These are phyloP conservation scores for Moesziomyces parantarcticus DNA, from an alignment of 1,284 basidiomycete genomes.

Conservation along the genomic window DNA sequence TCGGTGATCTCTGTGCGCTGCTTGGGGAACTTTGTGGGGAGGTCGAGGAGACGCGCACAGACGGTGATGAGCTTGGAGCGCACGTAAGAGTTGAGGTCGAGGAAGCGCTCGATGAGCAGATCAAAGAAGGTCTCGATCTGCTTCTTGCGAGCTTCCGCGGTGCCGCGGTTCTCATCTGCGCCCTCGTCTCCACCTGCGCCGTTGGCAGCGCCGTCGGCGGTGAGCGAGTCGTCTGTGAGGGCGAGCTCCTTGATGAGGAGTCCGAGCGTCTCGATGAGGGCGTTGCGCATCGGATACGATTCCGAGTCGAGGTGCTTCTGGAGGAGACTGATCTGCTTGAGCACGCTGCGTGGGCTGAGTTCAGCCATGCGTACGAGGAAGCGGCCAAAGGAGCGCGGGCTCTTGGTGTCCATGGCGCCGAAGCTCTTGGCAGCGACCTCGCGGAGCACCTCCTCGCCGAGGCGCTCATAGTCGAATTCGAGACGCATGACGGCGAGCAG, in stretches of 20 bases:
- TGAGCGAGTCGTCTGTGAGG: constrained; percentile 55
- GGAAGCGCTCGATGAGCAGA: constrained; percentile 83
- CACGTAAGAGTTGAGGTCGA: constrained; percentile 91
- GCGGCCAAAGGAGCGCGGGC: constrained; percentile 83
- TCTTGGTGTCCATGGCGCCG: constrained; percentile 84
- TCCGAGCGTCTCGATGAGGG: constrained; percentile 66
- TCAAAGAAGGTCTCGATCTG: constrained; percentile 86
- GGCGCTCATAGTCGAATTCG: constrained; percentile 88
- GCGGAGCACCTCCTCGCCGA: constrained; percentile 88
- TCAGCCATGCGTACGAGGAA: constrained; percentile 88
- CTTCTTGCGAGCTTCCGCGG: constrained; percentile 75
- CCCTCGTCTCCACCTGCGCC: constrained; percentile 18
- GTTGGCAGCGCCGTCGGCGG: constrained; percentile 17
- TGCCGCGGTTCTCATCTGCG: constrained; percentile 52
- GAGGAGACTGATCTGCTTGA: constrained; percentile 89
- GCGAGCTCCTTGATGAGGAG: constrained; percentile 69
- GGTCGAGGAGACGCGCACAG: constrained; percentile 76
- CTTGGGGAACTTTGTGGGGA: constrained; percentile 86
- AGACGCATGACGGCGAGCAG: constrained; percentile 81
- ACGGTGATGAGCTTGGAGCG: constrained; percentile 86
- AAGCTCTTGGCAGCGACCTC: constrained; percentile 85
- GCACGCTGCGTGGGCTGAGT: constrained; percentile 81
- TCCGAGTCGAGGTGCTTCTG: constrained; percentile 90
- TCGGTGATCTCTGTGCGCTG: constrained; percentile 82
- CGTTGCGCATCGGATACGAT: constrained; percentile 91